These are phyloP conservation scores for Artemisia argyi DNA, from an alignment of 129 eudicot species.

Conservation along the genomic window DNA sequence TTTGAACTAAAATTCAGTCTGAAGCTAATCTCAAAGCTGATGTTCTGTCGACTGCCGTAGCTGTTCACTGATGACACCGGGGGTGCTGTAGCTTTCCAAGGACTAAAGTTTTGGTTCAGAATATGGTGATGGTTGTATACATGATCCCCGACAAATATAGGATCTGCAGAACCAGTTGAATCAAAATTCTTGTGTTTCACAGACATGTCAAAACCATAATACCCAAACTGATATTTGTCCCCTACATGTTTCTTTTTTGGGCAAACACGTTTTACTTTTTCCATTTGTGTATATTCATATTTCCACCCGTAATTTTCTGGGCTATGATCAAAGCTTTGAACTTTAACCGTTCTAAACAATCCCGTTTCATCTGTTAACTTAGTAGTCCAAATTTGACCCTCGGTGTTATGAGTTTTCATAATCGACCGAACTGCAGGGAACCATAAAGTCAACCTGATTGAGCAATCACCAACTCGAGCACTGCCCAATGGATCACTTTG, in stretches of 20 bases:
- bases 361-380: constrained; percentile 38
- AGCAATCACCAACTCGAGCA: constrained; percentile 63
- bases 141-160: constrained; percentile 44
- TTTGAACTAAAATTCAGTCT: neutral
- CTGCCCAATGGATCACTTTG: constrained; percentile 23
- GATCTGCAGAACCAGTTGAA: constrained; percentile 50
- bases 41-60: constrained; percentile 31
- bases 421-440: constrained; percentile 49
- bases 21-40: constrained; percentile 49
- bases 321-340: constrained; percentile 37
- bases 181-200: constrained; percentile 30
- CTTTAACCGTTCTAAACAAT: constrained; percentile 35
- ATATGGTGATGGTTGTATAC: neutral
- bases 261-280: constrained; percentile 43
- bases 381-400: constrained; percentile 65
- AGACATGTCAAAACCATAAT: constrained; percentile 41
- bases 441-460: constrained; percentile 53
- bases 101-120: neutral
- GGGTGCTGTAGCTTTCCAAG: neutral
- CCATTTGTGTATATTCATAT: constrained; percentile 57
- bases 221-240: constrained; percentile 36
- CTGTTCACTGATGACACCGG: neutral
- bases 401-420: constrained; percentile 30
- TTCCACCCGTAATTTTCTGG: constrained; percentile 24
- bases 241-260: constrained; percentile 25